Base-by-base conservation (phyloP, 441 rosid genomes). In the Rhodomyrtus psidioides region DNA sequence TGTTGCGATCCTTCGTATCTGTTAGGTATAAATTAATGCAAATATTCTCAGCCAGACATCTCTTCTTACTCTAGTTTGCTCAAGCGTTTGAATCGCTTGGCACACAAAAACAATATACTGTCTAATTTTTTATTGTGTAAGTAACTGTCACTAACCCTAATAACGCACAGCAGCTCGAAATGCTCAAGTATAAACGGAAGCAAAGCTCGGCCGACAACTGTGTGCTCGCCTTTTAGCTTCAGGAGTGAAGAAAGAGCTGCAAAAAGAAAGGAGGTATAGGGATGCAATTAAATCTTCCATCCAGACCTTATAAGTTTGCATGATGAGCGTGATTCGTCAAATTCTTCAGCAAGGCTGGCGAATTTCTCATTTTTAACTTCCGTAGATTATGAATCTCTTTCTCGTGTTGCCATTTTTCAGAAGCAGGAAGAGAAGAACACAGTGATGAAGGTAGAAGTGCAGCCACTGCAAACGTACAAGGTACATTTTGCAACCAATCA, bases 221-320 rank as follows among this genome's bases (percentile, higher is more conserved):
- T 87, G 51, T 90, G 92, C 79, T 87, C 91, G 79, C 96, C 97
- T n/a, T 97, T 95, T 90, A 91, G 91, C 89, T 94, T 96, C 91
- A 92, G 93, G 89, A 95, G 95, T 70, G 98, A 92, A 86, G 98
- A 95, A 91, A 92, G 99, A 87, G 98, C 95, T 39, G 94, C 92
- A 83, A 96, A 90, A 91, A 91, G 97, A 90, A 97, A 91, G 89
- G 97, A 95, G 99, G 99, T 91, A 94, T 75, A 88, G 85, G 0
- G 10, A 39, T 85, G 79, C 79, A 9, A 3, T 34, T 23, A 70
- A 39, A 70, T 65, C 49, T 70, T 70, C 15, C 46, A 39, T 70
- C 79, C 26, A 34, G 79, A 70, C 79, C 79, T 70, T 34, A 17
- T 15, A 62, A 30, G 75, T 62, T 30, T 17, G 75, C 75, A 62